Evolutionary conservation across 2,329 filamentous ascomycete species (phyloP).

Genomic region (Aureobasidium vineae): DNA sequence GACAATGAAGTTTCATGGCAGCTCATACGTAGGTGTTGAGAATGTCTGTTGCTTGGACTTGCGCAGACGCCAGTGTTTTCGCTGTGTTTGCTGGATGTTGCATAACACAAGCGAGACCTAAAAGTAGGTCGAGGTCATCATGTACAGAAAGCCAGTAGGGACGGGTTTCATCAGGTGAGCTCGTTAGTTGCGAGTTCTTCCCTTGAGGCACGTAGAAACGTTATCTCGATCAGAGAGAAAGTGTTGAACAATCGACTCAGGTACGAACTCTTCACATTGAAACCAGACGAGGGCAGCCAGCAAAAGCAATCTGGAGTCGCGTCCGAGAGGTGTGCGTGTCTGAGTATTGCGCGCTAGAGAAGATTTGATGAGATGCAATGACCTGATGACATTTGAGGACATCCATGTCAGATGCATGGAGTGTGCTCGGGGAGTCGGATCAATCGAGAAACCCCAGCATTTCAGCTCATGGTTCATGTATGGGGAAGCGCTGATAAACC

Average conservation of each 20-base stretch:
- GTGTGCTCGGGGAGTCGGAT: not conserved
- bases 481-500: conserved; percentile 22
- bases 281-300: not conserved
- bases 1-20: too few species aligned
- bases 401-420: not conserved
- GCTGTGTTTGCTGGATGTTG: too few species aligned
- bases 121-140: too few species aligned
- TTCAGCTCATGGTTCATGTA: not conserved
- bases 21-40: too few species aligned
- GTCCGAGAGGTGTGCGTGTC: not conserved
- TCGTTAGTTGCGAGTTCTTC: not conserved
- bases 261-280: not conserved
- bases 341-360: not conserved
- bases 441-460: not conserved
- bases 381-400: not conserved
- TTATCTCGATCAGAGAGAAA: not conserved
- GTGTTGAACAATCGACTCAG: not conserved
- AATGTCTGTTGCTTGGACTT: too few species aligned
- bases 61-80: too few species aligned
- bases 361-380: not conserved
- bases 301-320: not conserved
- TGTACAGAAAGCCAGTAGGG: not conserved
- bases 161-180: not conserved
- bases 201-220: not conserved
- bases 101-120: too few species aligned